phyloP scores from a whole-genome alignment of 305 asterid genomes.

The Fraxinus baroniana region DNA sequence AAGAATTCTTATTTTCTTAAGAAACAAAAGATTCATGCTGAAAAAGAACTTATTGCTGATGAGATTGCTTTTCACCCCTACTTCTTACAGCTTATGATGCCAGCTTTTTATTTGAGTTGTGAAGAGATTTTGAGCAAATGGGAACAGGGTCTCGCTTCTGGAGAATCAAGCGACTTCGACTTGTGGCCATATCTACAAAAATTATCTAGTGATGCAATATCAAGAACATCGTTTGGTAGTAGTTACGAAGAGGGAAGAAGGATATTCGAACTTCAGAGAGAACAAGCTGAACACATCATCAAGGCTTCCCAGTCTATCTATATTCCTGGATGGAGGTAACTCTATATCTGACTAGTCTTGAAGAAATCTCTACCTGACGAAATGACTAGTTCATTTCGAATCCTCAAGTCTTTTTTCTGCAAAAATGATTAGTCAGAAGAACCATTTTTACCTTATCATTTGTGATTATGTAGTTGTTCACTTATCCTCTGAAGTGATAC shows the following conservation, averaged over 20 bases:
- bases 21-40: background rate
- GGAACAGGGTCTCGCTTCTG: conserved; percentile 21
- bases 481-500: background rate
- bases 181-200: conserved; percentile 40
- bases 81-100: conserved; percentile 41
- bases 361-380: background rate
- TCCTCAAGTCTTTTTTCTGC: background rate
- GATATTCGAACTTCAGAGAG: conserved; percentile 45
- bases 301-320: conserved; percentile 28
- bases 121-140: conserved; percentile 35
- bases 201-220: conserved; percentile 41
- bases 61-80: background rate
- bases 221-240: conserved; percentile 51
- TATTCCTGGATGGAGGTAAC: conserved; percentile 61
- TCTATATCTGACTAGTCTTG: background rate
- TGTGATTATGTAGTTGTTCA: background rate
- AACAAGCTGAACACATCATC: conserved; percentile 23
- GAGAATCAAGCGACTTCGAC: conserved; percentile 33
- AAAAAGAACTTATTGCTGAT: background rate
- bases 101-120: conserved; percentile 37
- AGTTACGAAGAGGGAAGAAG: conserved; percentile 37
- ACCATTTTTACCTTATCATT: background rate
- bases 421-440: background rate
- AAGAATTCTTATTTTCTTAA: background rate
- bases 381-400: background rate